Evolutionary conservation across 768 basidiomycete species (phyloP).

Genomic region (Crassisporium funariophilum): DNA sequence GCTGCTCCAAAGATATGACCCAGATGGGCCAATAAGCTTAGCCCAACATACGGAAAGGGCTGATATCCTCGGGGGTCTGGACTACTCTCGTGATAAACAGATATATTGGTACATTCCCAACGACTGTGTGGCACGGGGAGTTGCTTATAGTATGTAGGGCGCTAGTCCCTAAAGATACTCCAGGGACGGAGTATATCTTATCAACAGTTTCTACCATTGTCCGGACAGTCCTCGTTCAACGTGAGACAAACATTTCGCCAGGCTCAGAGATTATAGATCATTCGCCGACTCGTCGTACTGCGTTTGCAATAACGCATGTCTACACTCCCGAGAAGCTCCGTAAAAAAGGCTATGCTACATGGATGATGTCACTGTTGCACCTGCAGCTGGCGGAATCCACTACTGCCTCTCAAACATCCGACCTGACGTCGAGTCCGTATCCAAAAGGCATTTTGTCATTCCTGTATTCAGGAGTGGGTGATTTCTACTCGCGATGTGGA

Average conservation of each 20-base stretch:
- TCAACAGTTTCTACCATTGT: not conserved
- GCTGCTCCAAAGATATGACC: not conserved
- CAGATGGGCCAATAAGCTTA: not conserved
- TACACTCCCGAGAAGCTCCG: not conserved
- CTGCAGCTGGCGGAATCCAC: not conserved
- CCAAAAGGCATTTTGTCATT: not conserved
- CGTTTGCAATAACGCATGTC: not conserved
- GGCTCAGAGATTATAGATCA: too few relatives aligned
- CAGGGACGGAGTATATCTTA: not conserved
- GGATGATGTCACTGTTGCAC: not conserved
- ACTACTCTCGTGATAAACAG: not conserved
- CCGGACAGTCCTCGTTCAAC: not conserved
- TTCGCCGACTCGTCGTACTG: not conserved
- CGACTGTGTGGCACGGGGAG: not conserved
- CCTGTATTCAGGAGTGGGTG: not conserved
- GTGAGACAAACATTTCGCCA: not conserved
- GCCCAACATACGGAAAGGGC: not conserved
- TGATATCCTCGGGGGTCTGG: not conserved
- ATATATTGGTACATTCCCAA: not conserved
- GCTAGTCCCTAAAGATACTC: not conserved
- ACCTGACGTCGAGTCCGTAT: not conserved
- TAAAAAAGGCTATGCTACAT: not conserved
- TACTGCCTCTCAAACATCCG: not conserved
- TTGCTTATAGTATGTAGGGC: not conserved
- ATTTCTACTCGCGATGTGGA: not conserved